Evolutionary conservation across 108 stramenopile species (phyloP), one percentile per base, ranked within the genome.

Genomic region (Cylindrotheca closterium): DNA sequence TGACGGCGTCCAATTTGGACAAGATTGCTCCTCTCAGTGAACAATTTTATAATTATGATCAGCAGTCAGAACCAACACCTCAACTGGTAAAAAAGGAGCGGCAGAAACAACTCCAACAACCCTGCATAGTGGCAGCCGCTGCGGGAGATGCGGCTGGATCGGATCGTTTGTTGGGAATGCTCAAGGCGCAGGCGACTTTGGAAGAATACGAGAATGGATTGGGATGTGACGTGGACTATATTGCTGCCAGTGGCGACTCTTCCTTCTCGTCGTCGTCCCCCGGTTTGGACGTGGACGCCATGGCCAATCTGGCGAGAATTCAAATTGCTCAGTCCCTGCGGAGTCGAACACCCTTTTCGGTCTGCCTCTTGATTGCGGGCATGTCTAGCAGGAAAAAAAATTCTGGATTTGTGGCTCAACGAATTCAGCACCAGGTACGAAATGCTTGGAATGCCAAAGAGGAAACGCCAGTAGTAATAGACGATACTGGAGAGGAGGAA

Each of bases 121-220:
- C 76, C 51, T 55, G 72, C 15, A 82, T 91, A 52, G 80, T 75
- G n/a, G 84, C 81, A 24, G 89, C 84, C 3, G 79, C 74, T 34
- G 87, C 90, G 10, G 90, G 90, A 1, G 85, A 87, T 63, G 68
- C 76, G 18, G 87, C 87, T 10, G 82, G 81, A 60, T 78, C 81
- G 51, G 90, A 91, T 61, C 76, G 83, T 29, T 58, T 91, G 51
- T 30, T 86, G 54, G 78, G 75, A 17, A 51, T 59, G 30, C 52
- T 91, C 31, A 42, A 67, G 53, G 74, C 81, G 24, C 64, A 75
- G 30, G 74, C 71, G 8, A 74, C 81, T 24, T 63, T 86, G 25
- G 58, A 63, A 26, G 90, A 91, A 68, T 87, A 80, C 55, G 77
- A 84, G 53, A 67, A 70, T 22, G 81, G 86, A 24, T 50, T 86